These are phyloP conservation scores for Drosera spatulata DNA, from an alignment of 179 eudicot genomes.

Conservation along the genomic window DNA sequence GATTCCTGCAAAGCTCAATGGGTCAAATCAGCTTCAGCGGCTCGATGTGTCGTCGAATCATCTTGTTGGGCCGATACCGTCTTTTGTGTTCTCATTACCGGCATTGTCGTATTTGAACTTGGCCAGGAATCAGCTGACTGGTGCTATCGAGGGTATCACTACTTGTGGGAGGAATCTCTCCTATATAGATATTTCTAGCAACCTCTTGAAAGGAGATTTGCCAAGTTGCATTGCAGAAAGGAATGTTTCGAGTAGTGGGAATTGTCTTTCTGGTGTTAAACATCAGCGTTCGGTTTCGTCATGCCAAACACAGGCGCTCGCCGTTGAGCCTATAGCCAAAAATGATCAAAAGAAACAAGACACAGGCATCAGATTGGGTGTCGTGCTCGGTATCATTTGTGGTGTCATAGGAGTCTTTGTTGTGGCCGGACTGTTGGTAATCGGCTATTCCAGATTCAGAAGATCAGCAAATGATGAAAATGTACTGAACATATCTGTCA, in stretches of 20 bases:
- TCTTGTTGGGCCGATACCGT: conserved; percentile 60
- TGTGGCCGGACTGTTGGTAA: conserved; percentile 27
- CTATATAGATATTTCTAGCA: conserved; percentile 63
- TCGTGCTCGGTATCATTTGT: conserved; percentile 54
- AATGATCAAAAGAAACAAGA: conserved; percentile 6
- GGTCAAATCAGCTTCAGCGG: conserved; percentile 28
- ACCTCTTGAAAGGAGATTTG: conserved; percentile 53
- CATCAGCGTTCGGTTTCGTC: conserved; percentile 41
- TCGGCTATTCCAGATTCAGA: conserved; percentile 22
- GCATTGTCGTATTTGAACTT: conserved; percentile 48
- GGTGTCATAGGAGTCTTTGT: conserved; percentile 33
- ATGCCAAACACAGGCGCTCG: conserved; percentile 61
- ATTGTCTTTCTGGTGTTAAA: conserved; percentile 44
- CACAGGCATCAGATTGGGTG: conserved; percentile 37
- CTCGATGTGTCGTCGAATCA: conserved; percentile 61
- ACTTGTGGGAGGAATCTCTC: conserved; percentile 42
- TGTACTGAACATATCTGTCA: conserved; percentile 28
- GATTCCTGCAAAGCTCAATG: conserved; percentile 34
- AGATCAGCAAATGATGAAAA: conserved; percentile 13
- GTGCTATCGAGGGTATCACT: conserved; percentile 36
- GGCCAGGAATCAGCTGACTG: conserved; percentile 63
- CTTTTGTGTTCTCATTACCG: conserved; percentile 40
- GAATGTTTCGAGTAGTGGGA: conserved; percentile 45
- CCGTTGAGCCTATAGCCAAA: conserved; percentile 44
- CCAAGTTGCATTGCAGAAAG: conserved; percentile 42